Evolutionary conservation across 73 alveolate genomes (phyloP).

Genomic region (Paramecium caudatum): DNA sequence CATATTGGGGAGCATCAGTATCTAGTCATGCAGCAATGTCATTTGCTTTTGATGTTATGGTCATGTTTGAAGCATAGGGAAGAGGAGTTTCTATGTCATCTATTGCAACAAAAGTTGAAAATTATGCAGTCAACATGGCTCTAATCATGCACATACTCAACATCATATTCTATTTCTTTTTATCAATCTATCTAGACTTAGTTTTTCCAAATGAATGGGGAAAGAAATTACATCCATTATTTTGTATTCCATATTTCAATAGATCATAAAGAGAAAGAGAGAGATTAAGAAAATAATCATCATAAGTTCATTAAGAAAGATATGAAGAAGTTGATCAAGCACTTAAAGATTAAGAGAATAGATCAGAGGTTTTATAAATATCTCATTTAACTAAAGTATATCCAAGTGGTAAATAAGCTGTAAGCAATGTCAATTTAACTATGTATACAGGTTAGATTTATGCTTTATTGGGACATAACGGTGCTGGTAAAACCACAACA

Average conservation of each 20-base stretch:
- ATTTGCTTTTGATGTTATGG: constrained; percentile 83
- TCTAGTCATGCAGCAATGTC: constrained; percentile 85
- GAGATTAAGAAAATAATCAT: constrained; percentile 48
- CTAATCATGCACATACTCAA: constrained; percentile 78
- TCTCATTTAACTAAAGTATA: constrained; percentile 81
- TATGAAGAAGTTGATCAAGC: constrained; percentile 75
- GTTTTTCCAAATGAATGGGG: constrained; percentile 89
- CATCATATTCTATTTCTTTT: constrained; percentile 75
- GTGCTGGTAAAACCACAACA: constrained; percentile 99
- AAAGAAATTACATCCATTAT: constrained; percentile 82
- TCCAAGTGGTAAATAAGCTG: constrained; percentile 93
- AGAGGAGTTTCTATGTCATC: constrained; percentile 78
- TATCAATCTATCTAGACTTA: constrained; percentile 82
- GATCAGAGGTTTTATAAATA: constrained; percentile 82
- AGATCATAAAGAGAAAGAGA: constrained; percentile 67
- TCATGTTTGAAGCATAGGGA: constrained; percentile 80
- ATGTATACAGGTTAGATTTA: constrained; percentile 95
- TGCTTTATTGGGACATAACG: constrained; percentile 99
- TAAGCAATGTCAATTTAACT: constrained; percentile 89
- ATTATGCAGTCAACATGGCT: constrained; percentile 75
- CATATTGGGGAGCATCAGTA: constrained; percentile 81
- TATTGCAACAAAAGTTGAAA: constrained; percentile 71
- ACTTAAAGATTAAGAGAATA: constrained; percentile 79
- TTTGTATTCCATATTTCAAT: constrained; percentile 75
- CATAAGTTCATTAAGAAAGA: constrained; percentile 67